Evolutionary conservation across 1,284 basidiomycete genomes (phyloP).

Genomic region (Limonomyces culmigenus): DNA sequence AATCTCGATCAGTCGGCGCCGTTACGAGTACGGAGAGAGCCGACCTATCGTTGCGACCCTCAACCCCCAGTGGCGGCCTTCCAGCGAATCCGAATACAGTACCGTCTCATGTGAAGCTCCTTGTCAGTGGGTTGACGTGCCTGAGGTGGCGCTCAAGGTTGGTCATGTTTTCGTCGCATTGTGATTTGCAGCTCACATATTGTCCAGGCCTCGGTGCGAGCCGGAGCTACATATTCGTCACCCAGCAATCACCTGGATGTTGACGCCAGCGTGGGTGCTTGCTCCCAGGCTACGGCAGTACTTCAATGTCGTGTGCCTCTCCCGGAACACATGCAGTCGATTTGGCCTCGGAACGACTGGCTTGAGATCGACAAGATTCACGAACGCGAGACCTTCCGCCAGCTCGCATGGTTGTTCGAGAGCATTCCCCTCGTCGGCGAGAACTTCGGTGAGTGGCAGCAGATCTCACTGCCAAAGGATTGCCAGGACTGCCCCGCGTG

Average conservation of each 20-base stretch:
- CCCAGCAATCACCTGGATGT: constrained; percentile 41
- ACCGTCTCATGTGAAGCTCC: constrained; percentile 41
- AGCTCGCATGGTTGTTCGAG: constrained; percentile 76
- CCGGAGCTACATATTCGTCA: constrained; percentile 48
- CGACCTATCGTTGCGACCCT: constrained; percentile 62
- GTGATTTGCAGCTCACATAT: constrained; percentile 6
- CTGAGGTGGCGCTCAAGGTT: constrained; percentile 34
- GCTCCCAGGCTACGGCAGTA: constrained; percentile 58
- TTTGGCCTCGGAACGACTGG: constrained; percentile 69
- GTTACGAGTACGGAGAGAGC: constrained; percentile 68
- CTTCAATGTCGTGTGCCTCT: constrained; percentile 66
- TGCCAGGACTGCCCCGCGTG: constrained; percentile 50
- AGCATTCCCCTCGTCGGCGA: constrained; percentile 62
- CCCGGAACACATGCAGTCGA: constrained; percentile 43
- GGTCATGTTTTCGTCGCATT: constrained; percentile 7
- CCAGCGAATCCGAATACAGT: constrained; percentile 25
- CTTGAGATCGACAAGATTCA: constrained; percentile 72
- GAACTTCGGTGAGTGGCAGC: constrained; percentile 43
- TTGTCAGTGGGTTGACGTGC: constrained; percentile 41
- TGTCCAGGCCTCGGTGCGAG: constrained; percentile 30
- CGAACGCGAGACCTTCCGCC: constrained; percentile 66
- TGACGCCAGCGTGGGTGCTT: constrained; percentile 38
- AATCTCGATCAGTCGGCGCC: constrained; percentile 62
- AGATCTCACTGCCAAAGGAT: constrained; percentile 22
- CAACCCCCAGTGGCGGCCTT: constrained; percentile 64